Evolutionary conservation across 192 early-diverging fungal species (phyloP).

Genomic region (Cetraspora pellucida): DNA sequence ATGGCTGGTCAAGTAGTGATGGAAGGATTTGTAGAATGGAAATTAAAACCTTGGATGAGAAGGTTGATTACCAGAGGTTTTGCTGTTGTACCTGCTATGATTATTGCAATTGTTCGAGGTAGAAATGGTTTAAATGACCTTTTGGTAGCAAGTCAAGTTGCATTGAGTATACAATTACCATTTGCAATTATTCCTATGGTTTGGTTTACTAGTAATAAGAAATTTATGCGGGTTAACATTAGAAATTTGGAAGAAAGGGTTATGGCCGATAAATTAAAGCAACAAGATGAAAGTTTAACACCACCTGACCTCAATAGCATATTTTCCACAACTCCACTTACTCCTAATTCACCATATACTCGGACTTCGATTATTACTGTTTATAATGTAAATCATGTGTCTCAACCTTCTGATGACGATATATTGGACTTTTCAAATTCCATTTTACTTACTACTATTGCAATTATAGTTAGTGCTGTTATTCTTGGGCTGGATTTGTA

Average conservation of each 20-base stretch:
- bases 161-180: constrained; percentile 75
- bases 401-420: constrained; percentile 1
- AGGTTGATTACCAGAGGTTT: constrained; percentile 68
- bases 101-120: constrained; percentile 67
- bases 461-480: constrained; percentile 43
- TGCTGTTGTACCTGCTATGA: constrained; percentile 75
- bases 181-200: constrained; percentile 82
- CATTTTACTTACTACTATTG: constrained; percentile 37
- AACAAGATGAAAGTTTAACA: not conserved
- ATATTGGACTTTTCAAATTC: constrained; percentile 43
- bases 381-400: too few relatives aligned
- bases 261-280: not conserved
- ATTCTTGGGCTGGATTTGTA: constrained; percentile 52
- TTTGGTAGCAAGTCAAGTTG: constrained; percentile 74
- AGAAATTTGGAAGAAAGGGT: constrained; percentile 15
- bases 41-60: constrained; percentile 67
- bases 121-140: constrained; percentile 62
- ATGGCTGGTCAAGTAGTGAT: constrained; percentile 84
- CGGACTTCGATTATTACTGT: too few relatives aligned
- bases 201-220: constrained; percentile 60
- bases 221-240: constrained; percentile 52
- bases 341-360: too few relatives aligned
- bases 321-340: too few relatives aligned
- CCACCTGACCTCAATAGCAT: too few relatives aligned
- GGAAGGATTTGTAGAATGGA: constrained; percentile 71